Base-by-base conservation (phyloP, 805 yeast species). In the Metschnikowia gelsemii region DNA sequence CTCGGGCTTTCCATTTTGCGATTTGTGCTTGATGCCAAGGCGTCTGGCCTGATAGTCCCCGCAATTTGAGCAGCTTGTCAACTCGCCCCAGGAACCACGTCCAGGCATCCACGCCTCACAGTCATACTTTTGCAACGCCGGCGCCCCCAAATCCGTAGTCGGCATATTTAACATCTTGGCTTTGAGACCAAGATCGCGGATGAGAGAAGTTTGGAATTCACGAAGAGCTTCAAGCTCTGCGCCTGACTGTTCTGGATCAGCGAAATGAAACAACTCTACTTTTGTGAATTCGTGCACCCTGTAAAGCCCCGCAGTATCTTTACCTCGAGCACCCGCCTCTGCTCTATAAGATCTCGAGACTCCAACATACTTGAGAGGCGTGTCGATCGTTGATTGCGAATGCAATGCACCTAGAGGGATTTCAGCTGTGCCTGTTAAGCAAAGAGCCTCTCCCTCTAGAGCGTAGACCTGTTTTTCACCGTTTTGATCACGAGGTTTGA, bases 31-130 rank as follows among this genome's bases (percentile, higher is more conserved):
- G 5, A 95, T 84, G 28, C 82, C 81, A 52, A 93, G 71, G 55
- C 98, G 75, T 61, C 96, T 75, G 6, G 95, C 68, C 65, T 93
- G 99, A 61, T 78, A 93, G 51, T 90, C 97, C 3, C 88, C 78
- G 62, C 99, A 93, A 58, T 90, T 91, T 2, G 97, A 89, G 1
- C 95, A 75, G 21, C 96, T 87, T 1, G 95, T 81, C 23, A 93
- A 72, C 59, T 93, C 99, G 3, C 99, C 99, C 87, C 95, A 91
- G 2, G 67, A 61, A 1, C 87, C 90, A 54, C 96, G 77, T 2
- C 98, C 97, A 0, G 98, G 98, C 98, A 93, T 91, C 89, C 96
- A 87, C 0, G 90, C 96, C 63, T 93, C 99, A 43, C 90, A 87
- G 54, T 93, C 99, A 58, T 81, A 87, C 60, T 93, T 93, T 56